Evolutionary conservation across 257 asterid species (phyloP), one percentile per base, ranked within the genome.

Genomic region (Linderniella brevidens): DNA sequence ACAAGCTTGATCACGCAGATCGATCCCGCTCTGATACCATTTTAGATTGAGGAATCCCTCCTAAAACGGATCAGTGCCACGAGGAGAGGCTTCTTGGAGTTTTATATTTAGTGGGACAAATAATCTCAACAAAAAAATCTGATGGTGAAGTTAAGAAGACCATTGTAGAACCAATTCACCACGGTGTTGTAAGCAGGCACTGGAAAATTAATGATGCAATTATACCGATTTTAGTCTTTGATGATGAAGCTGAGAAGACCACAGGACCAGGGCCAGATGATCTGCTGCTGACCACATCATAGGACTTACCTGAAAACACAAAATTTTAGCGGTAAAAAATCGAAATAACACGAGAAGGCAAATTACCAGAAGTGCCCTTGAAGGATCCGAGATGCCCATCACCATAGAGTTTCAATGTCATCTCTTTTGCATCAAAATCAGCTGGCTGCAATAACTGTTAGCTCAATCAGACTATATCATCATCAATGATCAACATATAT

Each of bases 141-240:
- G n/a, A n/a, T n/a, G n/a, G n/a, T n/a, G n/a, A 25, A 25, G 32
- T 25, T 25, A 25, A 25, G 32, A 25, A 6, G 32, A 6, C 32
- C 3, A 25, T 6, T 6, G 32, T 25, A 25, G 32, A 25, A 25
- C 6, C 32, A 25, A 25, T 25, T 25, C 32, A 25, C 32, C 3
- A 25, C 32, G 6, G 32, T 25, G 32, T 25, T 6, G 32, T n/a
- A n/a, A n/a, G n/a, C n/a, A 25, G 6, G 8, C n/a, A 54, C 37
- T 11, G 35, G 41, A 19, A 41, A 12, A 13, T 18, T 0, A n/a
- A 19, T 11, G 41, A 50, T 32, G 16, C 9, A n/a, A n/a, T n/a
- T 15, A 48, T 77, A 84, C 93, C 93, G 4, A 81, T 68, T 64
- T 61, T 68, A 1, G 82, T 55, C 50, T 61, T 76, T 13, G 82